These are phyloP conservation scores for Penicillium longicatenatum DNA, from an alignment of 495 filamentous ascomycete species.

Conservation along the genomic window DNA sequence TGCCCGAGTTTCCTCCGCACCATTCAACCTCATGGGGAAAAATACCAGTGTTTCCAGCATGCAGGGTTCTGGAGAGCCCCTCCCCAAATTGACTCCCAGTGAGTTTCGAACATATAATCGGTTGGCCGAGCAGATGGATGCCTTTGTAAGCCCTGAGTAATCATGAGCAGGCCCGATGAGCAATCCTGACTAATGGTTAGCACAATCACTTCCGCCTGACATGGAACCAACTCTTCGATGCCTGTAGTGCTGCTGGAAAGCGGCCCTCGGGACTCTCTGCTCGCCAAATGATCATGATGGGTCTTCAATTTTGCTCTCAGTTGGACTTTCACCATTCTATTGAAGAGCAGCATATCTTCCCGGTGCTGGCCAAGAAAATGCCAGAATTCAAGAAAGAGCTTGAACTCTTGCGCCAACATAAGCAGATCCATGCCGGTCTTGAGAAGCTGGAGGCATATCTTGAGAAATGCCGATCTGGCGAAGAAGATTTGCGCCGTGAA, in stretches of 20 bases:
- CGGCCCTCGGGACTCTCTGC: constrained; percentile 61
- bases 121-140: constrained; percentile 77
- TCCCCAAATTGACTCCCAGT: constrained; percentile 48
- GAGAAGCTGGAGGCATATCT: constrained; percentile 73
- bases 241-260: constrained; percentile 56
- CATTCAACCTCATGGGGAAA: constrained; percentile 10
- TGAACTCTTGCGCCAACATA: constrained; percentile 76
- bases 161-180: constrained; percentile 3
- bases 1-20: not conserved
- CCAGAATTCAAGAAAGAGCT: constrained; percentile 70
- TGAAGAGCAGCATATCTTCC: constrained; percentile 84
- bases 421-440: constrained; percentile 77
- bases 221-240: constrained; percentile 69
- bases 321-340: constrained; percentile 80
- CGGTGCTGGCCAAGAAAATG: constrained; percentile 75
- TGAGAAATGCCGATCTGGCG: constrained; percentile 59
- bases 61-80: constrained; percentile 4
- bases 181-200: constrained; percentile 33
- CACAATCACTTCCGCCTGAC: constrained; percentile 76
- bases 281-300: constrained; percentile 63
- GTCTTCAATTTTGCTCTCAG: constrained; percentile 65
- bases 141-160: constrained; percentile 56
- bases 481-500: constrained; percentile 66
- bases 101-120: constrained; percentile 71
- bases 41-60: not conserved